Base-by-base conservation (phyloP, 2,329 filamentous ascomycete genomes). In the Aspergillus ustus region DNA sequence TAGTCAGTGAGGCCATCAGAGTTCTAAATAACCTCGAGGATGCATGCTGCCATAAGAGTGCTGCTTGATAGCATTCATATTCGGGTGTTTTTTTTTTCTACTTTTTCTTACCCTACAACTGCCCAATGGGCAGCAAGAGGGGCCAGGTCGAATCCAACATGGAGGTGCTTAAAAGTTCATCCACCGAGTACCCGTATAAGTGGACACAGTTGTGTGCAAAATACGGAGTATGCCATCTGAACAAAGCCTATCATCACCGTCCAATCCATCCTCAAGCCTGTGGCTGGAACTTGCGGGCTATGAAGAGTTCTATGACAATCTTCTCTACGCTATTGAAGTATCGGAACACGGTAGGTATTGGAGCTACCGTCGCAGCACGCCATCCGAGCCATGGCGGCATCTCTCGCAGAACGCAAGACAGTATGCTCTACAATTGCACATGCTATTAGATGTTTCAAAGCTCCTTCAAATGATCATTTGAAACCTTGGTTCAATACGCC, bases 1-100 rank as follows among this genome's bases (percentile, higher is more conserved):
- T 93, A 34, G 82, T 82, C 28, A 83, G 87, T 51, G 89, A 93
- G 66, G 85, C 92, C 31, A 78, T 92, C 19, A 85, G 89, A 51
- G 89, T 89, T 6, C 79, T 95, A 40, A 80, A 82, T 63, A 83
- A 84, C 63, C 80, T 92, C 37, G 86, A 91, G 73, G 82, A 86
- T 63, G 82, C 84, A 25, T 93, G 90, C 74, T 82, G 85, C 57
- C 67, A 63, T 48, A 64, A 63, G 28, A 68, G 56, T 19, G 66
- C 50, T 44, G n/a, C 43, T 3, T 20, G 29, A 56, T 22, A 40
- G 29, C 46, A 40, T 22, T 19, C 29, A 34, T 17, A 17, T 43
- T 6, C 2, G 19, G 15, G 17, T 29, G 19, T 22, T 15, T 40
- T 15, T 40, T 15, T 15, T 40, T 40, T 40, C 11, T 40, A 15